Percentiles rank a stretch among this genome's conserved stretches.
These are phyloP conservation scores for Pisolithus marmoratus DNA, from an alignment of 768 basidiomycete genomes.

Conservation along the genomic window DNA sequence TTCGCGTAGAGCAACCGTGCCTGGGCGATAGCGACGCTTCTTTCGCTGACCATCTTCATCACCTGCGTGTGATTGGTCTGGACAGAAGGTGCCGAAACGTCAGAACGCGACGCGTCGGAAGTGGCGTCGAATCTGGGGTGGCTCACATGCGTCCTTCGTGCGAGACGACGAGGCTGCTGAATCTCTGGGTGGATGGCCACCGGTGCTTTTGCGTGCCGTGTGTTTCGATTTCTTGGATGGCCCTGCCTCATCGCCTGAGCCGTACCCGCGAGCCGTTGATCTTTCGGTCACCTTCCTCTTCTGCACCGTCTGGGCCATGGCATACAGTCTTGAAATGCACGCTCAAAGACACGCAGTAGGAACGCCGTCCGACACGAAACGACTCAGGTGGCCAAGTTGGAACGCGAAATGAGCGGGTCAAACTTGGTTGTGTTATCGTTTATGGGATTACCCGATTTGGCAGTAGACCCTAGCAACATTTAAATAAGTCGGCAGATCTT, in stretches of 20 bases:
- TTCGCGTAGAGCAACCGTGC: slow-evolving; percentile 85
- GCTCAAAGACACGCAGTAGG: not conserved
- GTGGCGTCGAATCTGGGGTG: not conserved
- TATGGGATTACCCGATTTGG: not conserved
- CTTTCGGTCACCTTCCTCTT: slow-evolving; percentile 38
- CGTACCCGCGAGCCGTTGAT: slow-evolving; percentile 38
- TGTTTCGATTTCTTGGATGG: slow-evolving; percentile 42
- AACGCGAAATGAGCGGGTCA: not conserved
- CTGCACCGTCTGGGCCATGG: slow-evolving; percentile 71
- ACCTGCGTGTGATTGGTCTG: slow-evolving; percentile 19
- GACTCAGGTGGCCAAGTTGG: not conserved
- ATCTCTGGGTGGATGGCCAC: slow-evolving; percentile 36
- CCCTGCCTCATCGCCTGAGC: slow-evolving; percentile 25
- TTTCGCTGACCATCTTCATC: slow-evolving; percentile 28
- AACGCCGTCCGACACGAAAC: not conserved
- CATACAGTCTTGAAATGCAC: not conserved
- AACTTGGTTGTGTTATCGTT: not conserved
- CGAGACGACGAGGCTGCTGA: slow-evolving; percentile 23
- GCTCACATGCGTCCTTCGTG: slow-evolving; percentile 23
- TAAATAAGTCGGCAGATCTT: not conserved
- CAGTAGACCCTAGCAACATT: not conserved
- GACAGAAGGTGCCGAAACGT: not conserved
- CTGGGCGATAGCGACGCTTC: slow-evolving; percentile 78
- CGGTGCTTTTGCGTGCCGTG: slow-evolving; percentile 85
- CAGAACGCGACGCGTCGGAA: slow-evolving; percentile 9